Conservation (phyloP, 495 filamentous ascomycete species). For the Gamarada debralockiae region DNA sequence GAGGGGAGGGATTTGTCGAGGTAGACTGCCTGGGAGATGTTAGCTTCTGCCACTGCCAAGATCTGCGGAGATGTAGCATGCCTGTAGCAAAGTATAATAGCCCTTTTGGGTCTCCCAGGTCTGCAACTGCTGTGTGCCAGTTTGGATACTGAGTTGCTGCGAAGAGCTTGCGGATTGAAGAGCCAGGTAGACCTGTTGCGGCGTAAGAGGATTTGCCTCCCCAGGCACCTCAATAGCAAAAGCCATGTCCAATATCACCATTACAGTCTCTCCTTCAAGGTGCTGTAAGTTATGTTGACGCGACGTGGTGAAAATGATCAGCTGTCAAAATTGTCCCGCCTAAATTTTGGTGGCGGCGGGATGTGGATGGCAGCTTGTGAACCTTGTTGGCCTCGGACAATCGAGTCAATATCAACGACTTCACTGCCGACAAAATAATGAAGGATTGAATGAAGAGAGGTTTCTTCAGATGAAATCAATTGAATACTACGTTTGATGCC, state of each 20-base stretch:
- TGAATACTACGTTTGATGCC: no score
- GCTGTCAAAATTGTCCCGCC: no score
- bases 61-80: conserved; percentile 24
- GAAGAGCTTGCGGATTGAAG: conserved; percentile 70
- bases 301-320: background rate
- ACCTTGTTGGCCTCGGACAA: no score
- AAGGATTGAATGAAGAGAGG: no score
- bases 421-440: no score
- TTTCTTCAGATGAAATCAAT: no score
- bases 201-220: conserved; percentile 48
- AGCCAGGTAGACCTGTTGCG: conserved; percentile 66
- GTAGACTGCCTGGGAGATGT: conserved; percentile 58
- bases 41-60: conserved; percentile 19
- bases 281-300: background rate
- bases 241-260: conserved; percentile 31
- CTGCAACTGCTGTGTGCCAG: conserved; percentile 77
- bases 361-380: no score
- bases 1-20: conserved; percentile 69
- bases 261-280: background rate
- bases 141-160: conserved; percentile 69
- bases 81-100: conserved; percentile 81
- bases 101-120: conserved; percentile 75
- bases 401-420: no score
- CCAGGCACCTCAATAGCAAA: conserved; percentile 52
- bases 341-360: no score